Percentiles rank a stretch among this genome's conserved stretches.
Evolutionary conservation across 352 stramenopile genomes (phyloP).

Genomic region (Phytophthora fragariae): DNA sequence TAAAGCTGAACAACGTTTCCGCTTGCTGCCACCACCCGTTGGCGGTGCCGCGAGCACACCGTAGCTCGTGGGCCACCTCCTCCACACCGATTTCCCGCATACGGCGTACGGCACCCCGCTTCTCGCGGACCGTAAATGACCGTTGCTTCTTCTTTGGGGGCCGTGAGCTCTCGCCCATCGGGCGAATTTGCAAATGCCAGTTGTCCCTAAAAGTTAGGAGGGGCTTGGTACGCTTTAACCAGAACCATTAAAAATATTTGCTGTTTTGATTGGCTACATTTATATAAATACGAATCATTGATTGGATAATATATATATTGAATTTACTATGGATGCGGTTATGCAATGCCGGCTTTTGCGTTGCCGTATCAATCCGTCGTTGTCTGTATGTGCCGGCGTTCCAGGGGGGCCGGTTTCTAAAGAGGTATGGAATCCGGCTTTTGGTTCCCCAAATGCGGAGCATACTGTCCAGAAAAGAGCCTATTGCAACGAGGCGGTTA

Average conservation of each 20-base stretch:
- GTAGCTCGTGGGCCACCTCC: neutral
- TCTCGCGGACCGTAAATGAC: neutral
- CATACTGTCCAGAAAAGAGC: conserved; percentile 25
- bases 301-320: neutral
- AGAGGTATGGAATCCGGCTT: conserved; percentile 16
- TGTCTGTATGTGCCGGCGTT: conserved; percentile 9
- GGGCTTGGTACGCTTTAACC: neutral
- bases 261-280: neutral
- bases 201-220: neutral
- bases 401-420: conserved; percentile 3
- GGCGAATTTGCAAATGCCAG: neutral
- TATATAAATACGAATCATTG: neutral
- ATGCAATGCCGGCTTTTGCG: too few relatives aligned
- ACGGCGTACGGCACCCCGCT: too few relatives aligned
- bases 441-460: neutral
- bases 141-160: neutral
- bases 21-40: neutral
- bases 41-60: neutral
- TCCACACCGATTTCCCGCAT: neutral
- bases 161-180: neutral
- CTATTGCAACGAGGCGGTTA: conserved; percentile 17
- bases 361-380: too few relatives aligned
- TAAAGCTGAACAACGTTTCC: neutral
- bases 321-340: neutral
- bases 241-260: neutral